Evolutionary conservation across 2,329 filamentous ascomycete species (phyloP), one percentile per base, ranked within the genome.

Genomic region (Beauveria australis): DNA sequence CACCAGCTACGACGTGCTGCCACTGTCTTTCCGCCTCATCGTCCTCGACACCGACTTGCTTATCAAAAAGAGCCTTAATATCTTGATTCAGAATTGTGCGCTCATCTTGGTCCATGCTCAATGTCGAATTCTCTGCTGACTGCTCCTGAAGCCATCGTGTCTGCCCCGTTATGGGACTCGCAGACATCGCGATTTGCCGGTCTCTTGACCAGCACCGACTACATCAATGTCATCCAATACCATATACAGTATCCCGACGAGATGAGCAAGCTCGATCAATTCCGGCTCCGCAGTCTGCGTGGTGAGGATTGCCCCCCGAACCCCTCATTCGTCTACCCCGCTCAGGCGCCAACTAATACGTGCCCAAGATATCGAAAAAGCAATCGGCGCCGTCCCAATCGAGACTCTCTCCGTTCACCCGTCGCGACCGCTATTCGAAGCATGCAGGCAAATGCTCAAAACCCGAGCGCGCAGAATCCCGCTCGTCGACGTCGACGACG

Each of bases 141-240:
- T 41, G 48, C 28, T 43, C 43, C 49, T 41, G 28, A 59, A 97
- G 93, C 91, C 70, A 99, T 99, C 72, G 94, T 99, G 60, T 99
- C 94, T 33, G 94, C 94, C 57, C 94, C 94, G 55, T 79, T 99
- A 65, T 99, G 94, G 94, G 92, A 99, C 74, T 97, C 93, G 28
- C 88, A 89, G 66, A 90, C 88, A 4, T 96, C 92, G 28, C 91
- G 89, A 41, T 99, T 97, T 74, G 94, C 93, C 46, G 94, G 94
- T 44, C 84, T 99, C 53, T 81, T 99, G 66, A 99, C 94, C 30
- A 94, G 92, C 64, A 96, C 92, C 63, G 94, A 99, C 76, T 99
- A 94, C 74, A 95, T 99, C 77, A 99, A 99, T 71, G 89, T 99
- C 61, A 96, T 99, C 46, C 93, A 97, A 73, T 99, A 99, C 76